These are phyloP conservation scores for Saccharomycopsis javanensis DNA, from an alignment of 805 yeast species.

Conservation along the genomic window DNA sequence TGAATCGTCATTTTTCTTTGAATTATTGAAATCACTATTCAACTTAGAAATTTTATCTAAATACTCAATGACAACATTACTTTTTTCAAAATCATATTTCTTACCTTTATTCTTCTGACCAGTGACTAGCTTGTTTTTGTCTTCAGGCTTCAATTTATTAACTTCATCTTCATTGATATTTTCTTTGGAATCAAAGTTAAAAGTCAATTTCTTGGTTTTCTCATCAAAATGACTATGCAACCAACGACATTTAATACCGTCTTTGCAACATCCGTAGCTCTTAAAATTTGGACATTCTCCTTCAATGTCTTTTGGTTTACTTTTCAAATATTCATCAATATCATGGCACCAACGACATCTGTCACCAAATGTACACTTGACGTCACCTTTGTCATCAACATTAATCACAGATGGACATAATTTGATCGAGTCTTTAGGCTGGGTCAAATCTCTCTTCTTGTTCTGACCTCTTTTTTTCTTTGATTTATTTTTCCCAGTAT, in stretches of 20 bases:
- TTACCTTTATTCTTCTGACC: constrained; percentile 33
- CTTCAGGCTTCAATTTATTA: constrained; percentile 45
- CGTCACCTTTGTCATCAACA: constrained; percentile 34
- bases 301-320: constrained; percentile 62
- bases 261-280: constrained; percentile 82
- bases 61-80: constrained; percentile 51
- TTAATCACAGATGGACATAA: constrained; percentile 58
- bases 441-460: constrained; percentile 68
- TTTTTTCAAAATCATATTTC: constrained; percentile 45
- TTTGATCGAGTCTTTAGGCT: constrained; percentile 50
- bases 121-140: constrained; percentile 28
- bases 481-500: constrained; percentile 30
- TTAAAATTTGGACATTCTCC: constrained; percentile 79
- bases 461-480: constrained; percentile 70
- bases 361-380: constrained; percentile 47
- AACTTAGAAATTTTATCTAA: constrained; percentile 51
- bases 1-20: constrained; percentile 21
- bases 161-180: constrained; percentile 42
- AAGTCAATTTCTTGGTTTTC: constrained; percentile 36
- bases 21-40: constrained; percentile 24
- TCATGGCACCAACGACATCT: constrained; percentile 75
- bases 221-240: constrained; percentile 55
- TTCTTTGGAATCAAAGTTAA: constrained; percentile 32
- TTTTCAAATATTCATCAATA: constrained; percentile 47
- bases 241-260: constrained; percentile 91